A percentile compares a stretch with the other conserved stretches of the same genome.
These are phyloP conservation scores for Diplodia seriata DNA, from an alignment of 2,329 filamentous ascomycete species.

Conservation along the genomic window DNA sequence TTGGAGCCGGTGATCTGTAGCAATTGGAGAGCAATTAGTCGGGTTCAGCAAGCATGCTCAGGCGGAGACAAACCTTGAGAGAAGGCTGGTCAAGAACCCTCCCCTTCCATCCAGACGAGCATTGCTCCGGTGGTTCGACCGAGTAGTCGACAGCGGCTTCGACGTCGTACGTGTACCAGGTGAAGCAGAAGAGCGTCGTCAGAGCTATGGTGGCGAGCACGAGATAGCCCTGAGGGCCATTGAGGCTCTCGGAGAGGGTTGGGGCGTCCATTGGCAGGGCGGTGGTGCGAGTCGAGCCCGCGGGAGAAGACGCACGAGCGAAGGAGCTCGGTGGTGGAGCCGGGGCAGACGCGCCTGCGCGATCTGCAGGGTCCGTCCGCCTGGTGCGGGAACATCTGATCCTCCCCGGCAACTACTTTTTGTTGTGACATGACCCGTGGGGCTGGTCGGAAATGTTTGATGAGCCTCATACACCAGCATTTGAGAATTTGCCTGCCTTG, in stretches of 20 bases:
- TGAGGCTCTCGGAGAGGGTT: not conserved
- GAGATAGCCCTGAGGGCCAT: constrained; percentile 1
- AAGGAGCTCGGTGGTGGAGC: constrained; percentile 4
- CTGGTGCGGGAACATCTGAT: constrained; percentile 9
- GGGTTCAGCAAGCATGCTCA: not conserved
- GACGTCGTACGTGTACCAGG: constrained; percentile 32
- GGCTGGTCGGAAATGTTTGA: no score
- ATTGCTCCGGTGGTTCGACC: constrained; percentile 68
- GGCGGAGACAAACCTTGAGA: constrained; percentile 59
- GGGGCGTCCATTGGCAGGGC: constrained; percentile 19
- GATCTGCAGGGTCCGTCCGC: not conserved
- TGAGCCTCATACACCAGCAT: no score
- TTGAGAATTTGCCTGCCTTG: no score
- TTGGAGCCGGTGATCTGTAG: constrained; percentile 67
- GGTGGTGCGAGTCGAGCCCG: constrained; percentile 18
- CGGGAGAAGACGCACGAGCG: constrained; percentile 6
- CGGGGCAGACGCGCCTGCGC: constrained; percentile 21
- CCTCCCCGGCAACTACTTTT: constrained; percentile 13
- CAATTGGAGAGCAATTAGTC: constrained; percentile 33
- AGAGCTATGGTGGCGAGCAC: constrained; percentile 9
- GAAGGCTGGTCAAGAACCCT: constrained; percentile 65
- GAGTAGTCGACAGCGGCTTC: constrained; percentile 63
- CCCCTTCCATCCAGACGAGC: constrained; percentile 60
- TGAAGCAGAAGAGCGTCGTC: constrained; percentile 17
- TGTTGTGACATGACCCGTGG: not conserved